Evolutionary conservation across 176 grass and related monocot genomes (phyloP).

Genomic region (Aegilops speltoides): DNA sequence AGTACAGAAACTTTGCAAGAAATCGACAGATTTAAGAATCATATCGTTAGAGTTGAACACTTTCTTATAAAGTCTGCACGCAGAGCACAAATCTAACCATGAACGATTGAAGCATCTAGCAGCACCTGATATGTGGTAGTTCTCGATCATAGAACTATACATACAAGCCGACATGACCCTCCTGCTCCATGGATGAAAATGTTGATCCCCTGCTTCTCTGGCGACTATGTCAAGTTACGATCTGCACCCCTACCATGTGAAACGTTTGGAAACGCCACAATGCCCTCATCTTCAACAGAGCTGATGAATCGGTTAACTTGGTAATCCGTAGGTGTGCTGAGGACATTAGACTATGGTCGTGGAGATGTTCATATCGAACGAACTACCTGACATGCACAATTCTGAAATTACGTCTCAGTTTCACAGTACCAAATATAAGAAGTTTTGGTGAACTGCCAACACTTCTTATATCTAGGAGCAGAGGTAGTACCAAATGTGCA

Average conservation of each 20-base stretch:
- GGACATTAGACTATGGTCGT: no score
- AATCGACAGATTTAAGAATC: background rate
- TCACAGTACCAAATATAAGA: background rate
- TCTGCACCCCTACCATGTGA: no score
- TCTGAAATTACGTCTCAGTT: background rate
- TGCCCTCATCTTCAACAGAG: no score
- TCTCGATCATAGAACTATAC: background rate
- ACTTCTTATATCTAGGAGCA: background rate
- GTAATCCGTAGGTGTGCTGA: no score
- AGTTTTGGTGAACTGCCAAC: no score
- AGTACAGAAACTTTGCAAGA: background rate
- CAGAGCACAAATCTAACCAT: background rate
- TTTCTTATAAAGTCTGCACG: background rate
- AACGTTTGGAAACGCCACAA: no score
- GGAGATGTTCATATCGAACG: background rate
- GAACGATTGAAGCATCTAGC: background rate
- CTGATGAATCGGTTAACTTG: no score
- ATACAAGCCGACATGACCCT: slow-evolving; percentile 11
- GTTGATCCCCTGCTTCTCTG: background rate
- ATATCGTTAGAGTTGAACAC: background rate
- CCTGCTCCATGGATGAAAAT: background rate
- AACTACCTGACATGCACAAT: background rate
- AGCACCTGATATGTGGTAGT: background rate
- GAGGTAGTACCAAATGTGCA: background rate
- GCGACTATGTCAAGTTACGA: no score